Percentiles rank a stretch among this genome's conserved stretches.
These are phyloP conservation scores for Neofusicoccum kwambonambiense DNA, from an alignment of 2,329 filamentous ascomycete species.

Conservation along the genomic window DNA sequence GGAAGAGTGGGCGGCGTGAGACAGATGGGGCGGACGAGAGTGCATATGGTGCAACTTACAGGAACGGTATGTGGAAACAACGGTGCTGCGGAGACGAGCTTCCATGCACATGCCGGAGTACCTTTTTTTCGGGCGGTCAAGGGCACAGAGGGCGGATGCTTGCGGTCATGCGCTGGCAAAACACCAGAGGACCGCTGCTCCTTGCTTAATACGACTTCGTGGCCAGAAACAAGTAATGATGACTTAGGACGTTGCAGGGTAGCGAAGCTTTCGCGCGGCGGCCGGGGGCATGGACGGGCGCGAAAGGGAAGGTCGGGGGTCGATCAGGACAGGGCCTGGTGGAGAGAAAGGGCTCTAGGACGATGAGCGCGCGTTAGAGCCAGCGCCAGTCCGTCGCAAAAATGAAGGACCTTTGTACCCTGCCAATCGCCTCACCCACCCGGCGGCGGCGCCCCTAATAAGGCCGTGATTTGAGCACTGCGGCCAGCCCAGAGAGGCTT, in stretches of 20 bases:
- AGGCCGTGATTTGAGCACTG: constrained; percentile 8
- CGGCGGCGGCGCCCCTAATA: constrained; percentile 9
- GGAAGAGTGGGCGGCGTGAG: constrained; percentile 2
- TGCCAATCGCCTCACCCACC: not conserved
- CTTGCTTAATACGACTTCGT: constrained; percentile 10
- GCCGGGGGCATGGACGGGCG: not conserved
- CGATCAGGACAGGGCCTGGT: not conserved
- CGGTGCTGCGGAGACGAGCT: constrained; percentile 10
- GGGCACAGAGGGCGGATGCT: not conserved
- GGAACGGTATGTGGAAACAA: constrained; percentile 13
- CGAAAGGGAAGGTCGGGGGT: constrained; percentile 7
- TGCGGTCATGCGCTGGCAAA: constrained; percentile 6
- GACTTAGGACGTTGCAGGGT: constrained; percentile 1
- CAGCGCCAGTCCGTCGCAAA: constrained; percentile 3
- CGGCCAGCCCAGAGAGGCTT: constrained; percentile 14
- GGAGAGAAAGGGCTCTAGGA: not conserved
- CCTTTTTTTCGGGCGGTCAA: constrained; percentile 16
- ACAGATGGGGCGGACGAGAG: not conserved
- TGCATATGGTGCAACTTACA: constrained; percentile 15
- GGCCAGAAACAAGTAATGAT: constrained; percentile 7
- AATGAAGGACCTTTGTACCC: not conserved
- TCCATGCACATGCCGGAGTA: constrained; percentile 10
- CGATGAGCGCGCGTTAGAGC: not conserved
- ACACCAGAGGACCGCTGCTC: not conserved
- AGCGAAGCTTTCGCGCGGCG: constrained; percentile 10